A percentile compares a stretch with the other conserved stretches of the same genome.
phyloP scores from a whole-genome alignment of 129 eudicot genomes.

The Kitagawia praeruptora region DNA sequence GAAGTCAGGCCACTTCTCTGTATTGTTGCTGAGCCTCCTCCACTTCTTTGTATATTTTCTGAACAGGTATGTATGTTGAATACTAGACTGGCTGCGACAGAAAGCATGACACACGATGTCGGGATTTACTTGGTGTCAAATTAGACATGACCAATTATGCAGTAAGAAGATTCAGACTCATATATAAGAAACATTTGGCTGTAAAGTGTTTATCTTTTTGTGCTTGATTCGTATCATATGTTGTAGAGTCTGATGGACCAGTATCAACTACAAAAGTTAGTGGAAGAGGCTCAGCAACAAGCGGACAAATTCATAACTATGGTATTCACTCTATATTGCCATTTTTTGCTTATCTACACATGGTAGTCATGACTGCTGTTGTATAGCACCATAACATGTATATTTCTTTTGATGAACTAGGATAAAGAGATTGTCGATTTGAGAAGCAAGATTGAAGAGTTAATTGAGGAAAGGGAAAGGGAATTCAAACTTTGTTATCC shows the following conservation, averaged over 20 bases:
- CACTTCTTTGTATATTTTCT: too few relatives aligned
- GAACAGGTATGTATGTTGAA: conserved; percentile 58
- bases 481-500: conserved; percentile 13
- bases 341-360: conserved; percentile 2
- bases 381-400: conserved; percentile 8
- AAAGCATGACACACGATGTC: conserved; percentile 93
- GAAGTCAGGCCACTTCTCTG: neutral
- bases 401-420: conserved; percentile 28
- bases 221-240: conserved; percentile 13
- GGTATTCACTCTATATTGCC: conserved; percentile 26
- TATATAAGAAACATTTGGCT: neutral
- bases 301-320: conserved; percentile 36
- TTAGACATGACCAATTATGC: conserved; percentile 82
- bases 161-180: conserved; percentile 42
- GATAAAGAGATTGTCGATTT: conserved; percentile 56
- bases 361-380: neutral
- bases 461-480: conserved; percentile 71
- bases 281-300: conserved; percentile 64
- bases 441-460: conserved; percentile 44
- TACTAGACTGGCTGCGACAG: conserved; percentile 68
- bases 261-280: conserved; percentile 55
- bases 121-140: conserved; percentile 88
- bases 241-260: conserved; percentile 57
- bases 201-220: conserved; percentile 6
- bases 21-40: too few relatives aligned